These are phyloP conservation scores for Quillaja saponaria DNA, from an alignment of 306 rosid species.

Conservation along the genomic window DNA sequence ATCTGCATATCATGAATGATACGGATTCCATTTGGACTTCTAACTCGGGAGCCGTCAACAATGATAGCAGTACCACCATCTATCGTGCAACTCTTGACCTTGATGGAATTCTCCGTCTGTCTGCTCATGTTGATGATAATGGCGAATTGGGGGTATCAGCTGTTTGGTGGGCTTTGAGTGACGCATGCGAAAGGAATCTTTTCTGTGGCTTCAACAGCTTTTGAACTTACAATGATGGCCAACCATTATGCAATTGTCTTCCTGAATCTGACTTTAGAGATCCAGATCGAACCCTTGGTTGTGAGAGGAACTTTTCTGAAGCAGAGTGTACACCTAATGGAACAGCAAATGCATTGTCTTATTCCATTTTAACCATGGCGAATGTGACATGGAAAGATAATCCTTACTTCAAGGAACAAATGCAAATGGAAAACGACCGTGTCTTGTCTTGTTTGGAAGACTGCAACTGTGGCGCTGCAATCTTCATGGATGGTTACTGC, in stretches of 20 bases:
- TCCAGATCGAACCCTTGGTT: slow-evolving; percentile 24
- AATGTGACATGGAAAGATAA: neutral
- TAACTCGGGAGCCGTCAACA: neutral
- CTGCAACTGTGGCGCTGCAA: slow-evolving; percentile 38
- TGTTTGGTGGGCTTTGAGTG: neutral
- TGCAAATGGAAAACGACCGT: slow-evolving; percentile 20
- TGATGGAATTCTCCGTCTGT: slow-evolving; percentile 29
- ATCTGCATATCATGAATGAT: neutral
- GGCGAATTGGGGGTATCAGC: neutral
- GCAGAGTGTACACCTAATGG: slow-evolving; percentile 11
- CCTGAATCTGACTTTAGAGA: slow-evolving; percentile 5
- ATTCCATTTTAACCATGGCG: neutral
- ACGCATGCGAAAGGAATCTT: neutral
- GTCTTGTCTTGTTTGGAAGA: slow-evolving; percentile 29
- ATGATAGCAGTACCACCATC: neutral
- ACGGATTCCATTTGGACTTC: neutral
- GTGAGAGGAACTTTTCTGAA: slow-evolving; percentile 27
- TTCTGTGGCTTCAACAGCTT: slow-evolving; percentile 37
- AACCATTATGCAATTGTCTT: slow-evolving; percentile 26
- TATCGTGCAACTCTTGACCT: too few relatives aligned
- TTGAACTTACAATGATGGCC: slow-evolving; percentile 21
- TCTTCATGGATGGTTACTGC: neutral
- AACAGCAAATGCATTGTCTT: neutral
- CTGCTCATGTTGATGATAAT: slow-evolving; percentile 10
- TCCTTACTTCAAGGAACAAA: slow-evolving; percentile 1